Conservation (phyloP, 192 early-diverging fungal genomes). For the Funneliformis mosseae region DNA sequence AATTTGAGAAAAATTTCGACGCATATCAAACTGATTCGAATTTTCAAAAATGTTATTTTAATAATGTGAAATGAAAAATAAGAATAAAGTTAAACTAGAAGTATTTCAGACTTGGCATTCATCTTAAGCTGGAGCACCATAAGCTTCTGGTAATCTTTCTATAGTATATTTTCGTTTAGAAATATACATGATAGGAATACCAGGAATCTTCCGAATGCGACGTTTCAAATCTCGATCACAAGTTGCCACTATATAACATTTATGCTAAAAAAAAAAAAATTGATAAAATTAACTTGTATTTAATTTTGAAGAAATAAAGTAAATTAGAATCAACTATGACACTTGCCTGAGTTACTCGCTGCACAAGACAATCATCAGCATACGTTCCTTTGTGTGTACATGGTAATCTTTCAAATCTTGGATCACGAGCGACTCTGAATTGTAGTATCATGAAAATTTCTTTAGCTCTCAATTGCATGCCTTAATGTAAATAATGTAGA, state of each 20-base stretch:
- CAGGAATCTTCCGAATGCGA: slow-evolving; percentile 93
- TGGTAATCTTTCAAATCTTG: slow-evolving; percentile 93
- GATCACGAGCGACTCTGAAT: slow-evolving; percentile 88
- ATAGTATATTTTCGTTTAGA: slow-evolving; percentile 87
- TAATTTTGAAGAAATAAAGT: not conserved
- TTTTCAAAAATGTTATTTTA: too few relatives aligned
- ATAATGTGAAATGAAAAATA: too few relatives aligned
- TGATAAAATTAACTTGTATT: not conserved
- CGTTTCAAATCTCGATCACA: slow-evolving; percentile 96
- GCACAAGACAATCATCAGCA: slow-evolving; percentile 98
- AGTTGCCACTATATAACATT: slow-evolving; percentile 98
- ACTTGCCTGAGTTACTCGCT: slow-evolving; percentile 63
- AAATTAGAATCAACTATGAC: not conserved
- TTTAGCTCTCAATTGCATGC: too few relatives aligned
- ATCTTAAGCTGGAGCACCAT: slow-evolving; percentile 39
- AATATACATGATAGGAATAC: slow-evolving; percentile 98
- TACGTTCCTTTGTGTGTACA: slow-evolving; percentile 98
- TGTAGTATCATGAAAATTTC: not conserved
- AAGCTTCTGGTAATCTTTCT: slow-evolving; percentile 87
- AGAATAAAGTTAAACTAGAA: too few relatives aligned
- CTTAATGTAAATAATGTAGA: not conserved
- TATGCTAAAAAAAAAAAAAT: slow-evolving; percentile 75
- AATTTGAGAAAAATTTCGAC: too few relatives aligned
- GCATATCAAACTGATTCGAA: too few relatives aligned
- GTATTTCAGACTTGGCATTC: too few relatives aligned